Base-by-base conservation (phyloP, 176 grass and related monocot genomes). In the Pontederia crassipes region DNA sequence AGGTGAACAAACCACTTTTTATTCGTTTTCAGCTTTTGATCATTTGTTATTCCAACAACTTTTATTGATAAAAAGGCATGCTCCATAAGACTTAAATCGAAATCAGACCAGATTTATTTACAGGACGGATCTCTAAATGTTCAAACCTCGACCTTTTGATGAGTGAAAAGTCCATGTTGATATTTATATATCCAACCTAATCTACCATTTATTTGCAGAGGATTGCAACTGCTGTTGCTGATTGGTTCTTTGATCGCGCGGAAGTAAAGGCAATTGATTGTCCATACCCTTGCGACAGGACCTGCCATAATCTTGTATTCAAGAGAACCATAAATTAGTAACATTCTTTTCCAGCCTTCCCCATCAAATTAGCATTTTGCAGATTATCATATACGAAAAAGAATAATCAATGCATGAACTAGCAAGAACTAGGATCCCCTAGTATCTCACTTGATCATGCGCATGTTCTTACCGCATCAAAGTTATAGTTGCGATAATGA, bases 291-390 rank as follows among this genome's bases (percentile, higher is more conserved):
- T 95, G 90, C 49, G 90, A 95, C 59, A 69, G 83, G 5, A 83
- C 90, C 17, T 95, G 90, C 72, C 90, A 89, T 78, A 71, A 95
- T 67, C 71, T 95, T 12, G 73, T 86, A 1, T 90, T 90, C 72
- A 90, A 28, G 46, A 77, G 73, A 45, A 54, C 76, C 12, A 57
- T 28, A 59, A 5, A 77, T 49, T 70, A 55, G 61, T 26, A 48
- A 18, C 26, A 54, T 15, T 14, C 6, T 16, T 54, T 54, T 7
- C 20, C 20, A 24, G 20, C 20, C 20, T 24, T 24, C 51, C n/a
- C 51, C 14, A 53, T 53, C n/a, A 14, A 7, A 12, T 53, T 12
- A 53, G 51, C 51, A 53, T 53, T 14, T 40, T 40, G 32, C 51
- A 14, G n/a, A 53, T 12, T 53, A 12, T 15, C 14, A 17, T 54